phyloP scores from a whole-genome alignment of 495 filamentous ascomycete genomes.

The Podospora comata region DNA sequence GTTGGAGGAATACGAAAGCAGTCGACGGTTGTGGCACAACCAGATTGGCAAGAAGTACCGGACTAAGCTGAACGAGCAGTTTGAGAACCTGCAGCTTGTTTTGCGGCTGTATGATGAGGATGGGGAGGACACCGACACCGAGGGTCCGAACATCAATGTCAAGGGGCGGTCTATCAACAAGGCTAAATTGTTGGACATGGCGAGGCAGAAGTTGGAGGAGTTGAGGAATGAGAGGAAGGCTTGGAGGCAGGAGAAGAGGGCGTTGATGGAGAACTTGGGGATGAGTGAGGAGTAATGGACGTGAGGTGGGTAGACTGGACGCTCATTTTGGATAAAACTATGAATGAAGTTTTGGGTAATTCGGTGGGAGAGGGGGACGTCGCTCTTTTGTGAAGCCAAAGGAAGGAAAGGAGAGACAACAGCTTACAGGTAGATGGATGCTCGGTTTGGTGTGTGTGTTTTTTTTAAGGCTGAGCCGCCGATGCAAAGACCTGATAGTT shows the following conservation, averaged over 20 bases:
- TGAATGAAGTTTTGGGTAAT: background rate
- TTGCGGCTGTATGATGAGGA: constrained; percentile 10
- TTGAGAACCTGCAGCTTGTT: constrained; percentile 26
- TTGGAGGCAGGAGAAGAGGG: constrained; percentile 17
- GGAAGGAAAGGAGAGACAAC: background rate
- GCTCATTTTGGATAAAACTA: background rate
- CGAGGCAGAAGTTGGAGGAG: constrained; percentile 18
- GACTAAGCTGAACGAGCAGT: constrained; percentile 31
- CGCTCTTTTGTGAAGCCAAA: background rate
- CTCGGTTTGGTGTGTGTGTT: too few relatives aligned
- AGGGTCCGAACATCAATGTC: background rate
- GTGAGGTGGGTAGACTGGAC: background rate
- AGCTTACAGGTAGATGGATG: background rate
- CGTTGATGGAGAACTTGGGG: constrained; percentile 4
- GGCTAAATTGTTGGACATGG: constrained; percentile 26
- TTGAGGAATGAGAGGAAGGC: constrained; percentile 18
- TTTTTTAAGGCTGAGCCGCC: too few relatives aligned
- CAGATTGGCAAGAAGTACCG: constrained; percentile 35
- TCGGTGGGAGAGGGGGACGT: background rate
- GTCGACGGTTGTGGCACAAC: constrained; percentile 24
- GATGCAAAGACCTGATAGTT: too few relatives aligned
- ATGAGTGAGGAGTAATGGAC: background rate
- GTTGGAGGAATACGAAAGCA: constrained; percentile 3
- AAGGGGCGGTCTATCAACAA: constrained; percentile 23
- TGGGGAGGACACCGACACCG: background rate